Conservation (phyloP, 371 early-diverging fungal species). For the Fennellomyces sp. region DNA sequence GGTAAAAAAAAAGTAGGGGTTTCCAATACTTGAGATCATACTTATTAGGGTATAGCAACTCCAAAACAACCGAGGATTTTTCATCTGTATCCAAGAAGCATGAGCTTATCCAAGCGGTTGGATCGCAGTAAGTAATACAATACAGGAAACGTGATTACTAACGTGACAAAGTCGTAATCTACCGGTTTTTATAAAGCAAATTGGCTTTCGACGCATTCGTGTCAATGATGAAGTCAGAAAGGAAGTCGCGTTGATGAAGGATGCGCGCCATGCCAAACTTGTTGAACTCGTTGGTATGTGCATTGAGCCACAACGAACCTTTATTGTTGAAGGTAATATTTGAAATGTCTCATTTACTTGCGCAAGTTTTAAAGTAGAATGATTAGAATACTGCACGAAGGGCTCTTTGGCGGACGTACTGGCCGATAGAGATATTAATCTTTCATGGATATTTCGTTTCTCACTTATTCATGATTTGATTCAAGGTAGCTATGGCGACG, state of each 20-base stretch:
- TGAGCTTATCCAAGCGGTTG: constrained; percentile 3
- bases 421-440: constrained; percentile 46
- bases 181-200: constrained; percentile 42
- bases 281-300: constrained; percentile 48
- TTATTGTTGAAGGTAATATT: constrained; percentile 40
- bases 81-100: neutral
- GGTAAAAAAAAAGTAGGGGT: too few relatives aligned
- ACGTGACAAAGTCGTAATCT: constrained; percentile 39
- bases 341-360: neutral
- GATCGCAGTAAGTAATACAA: constrained; percentile 10
- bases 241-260: constrained; percentile 22
- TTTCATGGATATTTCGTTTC: constrained; percentile 57
- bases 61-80: neutral
- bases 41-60: too few relatives aligned
- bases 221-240: constrained; percentile 14
- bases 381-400: constrained; percentile 48
- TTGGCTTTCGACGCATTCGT: constrained; percentile 17
- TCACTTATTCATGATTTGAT: constrained; percentile 54
- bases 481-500: constrained; percentile 17
- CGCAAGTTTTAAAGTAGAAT: too few relatives aligned
- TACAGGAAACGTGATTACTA: neutral
- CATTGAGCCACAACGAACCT: constrained; percentile 46
- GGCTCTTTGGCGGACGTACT: constrained; percentile 45
- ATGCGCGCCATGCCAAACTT: constrained; percentile 41
- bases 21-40: too few relatives aligned